A percentile compares a stretch with the other conserved stretches of the same genome.
These are phyloP conservation scores for Cytidiella melzeri DNA, from an alignment of 768 basidiomycete species.

Conservation along the genomic window DNA sequence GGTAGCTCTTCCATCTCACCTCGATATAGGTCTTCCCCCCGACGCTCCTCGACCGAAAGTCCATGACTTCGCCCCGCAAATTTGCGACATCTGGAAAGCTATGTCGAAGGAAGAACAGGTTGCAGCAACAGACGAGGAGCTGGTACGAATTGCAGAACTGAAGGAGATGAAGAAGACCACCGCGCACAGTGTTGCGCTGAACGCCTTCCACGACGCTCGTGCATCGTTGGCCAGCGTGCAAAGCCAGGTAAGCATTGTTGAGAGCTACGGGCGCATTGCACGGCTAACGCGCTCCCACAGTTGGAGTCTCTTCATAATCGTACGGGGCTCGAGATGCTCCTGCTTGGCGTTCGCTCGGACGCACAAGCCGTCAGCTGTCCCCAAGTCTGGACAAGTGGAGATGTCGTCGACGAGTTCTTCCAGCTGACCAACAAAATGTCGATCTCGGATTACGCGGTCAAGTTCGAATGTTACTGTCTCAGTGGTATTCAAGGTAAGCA, in stretches of 20 bases:
- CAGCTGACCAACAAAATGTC: background rate
- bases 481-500: constrained; percentile 1
- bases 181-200: constrained; percentile 1
- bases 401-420: constrained; percentile 1
- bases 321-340: background rate
- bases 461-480: background rate
- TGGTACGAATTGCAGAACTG: background rate
- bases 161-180: constrained; percentile 1
- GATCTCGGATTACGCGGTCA: background rate
- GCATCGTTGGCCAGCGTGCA: background rate
- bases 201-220: constrained; percentile 3
- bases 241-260: background rate
- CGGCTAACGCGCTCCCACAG: background rate
- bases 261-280: background rate
- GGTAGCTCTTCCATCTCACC: too few species aligned
- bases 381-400: background rate
- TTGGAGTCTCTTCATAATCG: constrained; percentile 1
- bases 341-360: background rate
- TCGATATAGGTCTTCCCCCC: background rate
- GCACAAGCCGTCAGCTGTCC: background rate
- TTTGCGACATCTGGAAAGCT: constrained; percentile 1
- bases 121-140: background rate
- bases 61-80: background rate
- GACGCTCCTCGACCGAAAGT: background rate
- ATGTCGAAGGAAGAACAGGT: constrained; percentile 2